These are phyloP conservation scores for Melaleuca alternifolia DNA, from an alignment of 345 rosid species.

Conservation along the genomic window DNA sequence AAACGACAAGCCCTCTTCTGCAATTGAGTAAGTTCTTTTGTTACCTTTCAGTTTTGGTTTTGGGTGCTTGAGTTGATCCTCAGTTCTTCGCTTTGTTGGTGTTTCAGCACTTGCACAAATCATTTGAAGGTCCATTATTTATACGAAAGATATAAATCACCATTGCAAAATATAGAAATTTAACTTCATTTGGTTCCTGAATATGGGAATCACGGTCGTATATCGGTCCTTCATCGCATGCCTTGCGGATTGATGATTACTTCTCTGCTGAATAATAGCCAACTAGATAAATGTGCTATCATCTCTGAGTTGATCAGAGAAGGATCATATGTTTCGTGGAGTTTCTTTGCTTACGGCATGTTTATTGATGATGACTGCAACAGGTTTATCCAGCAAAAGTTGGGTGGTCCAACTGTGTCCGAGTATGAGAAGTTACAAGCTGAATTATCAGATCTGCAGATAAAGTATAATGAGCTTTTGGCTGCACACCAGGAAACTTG, in stretches of 20 bases:
- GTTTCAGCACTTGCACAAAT: neutral
- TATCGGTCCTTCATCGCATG: neutral
- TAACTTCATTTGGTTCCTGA: neutral
- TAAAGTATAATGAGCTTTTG: constrained; percentile 59
- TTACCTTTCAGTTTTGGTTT: neutral
- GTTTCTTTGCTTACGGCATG: neutral
- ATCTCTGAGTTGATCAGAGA: neutral
- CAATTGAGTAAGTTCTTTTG: constrained; percentile 63
- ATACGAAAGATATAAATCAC: neutral
- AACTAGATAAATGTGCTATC: neutral
- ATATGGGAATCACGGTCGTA: neutral
- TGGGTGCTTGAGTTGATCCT: neutral
- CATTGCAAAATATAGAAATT: neutral
- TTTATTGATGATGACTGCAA: neutral
- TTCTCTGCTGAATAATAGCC: neutral
- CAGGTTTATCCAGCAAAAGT: constrained; percentile 80
- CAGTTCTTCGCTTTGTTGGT: neutral
- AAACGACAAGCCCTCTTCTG: constrained; percentile 86
- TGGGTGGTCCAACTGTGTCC: constrained; percentile 66
- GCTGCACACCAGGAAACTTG: constrained; percentile 55
- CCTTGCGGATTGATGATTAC: neutral
- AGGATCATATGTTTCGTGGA: neutral
- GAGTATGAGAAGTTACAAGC: constrained; percentile 84
- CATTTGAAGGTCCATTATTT: neutral
- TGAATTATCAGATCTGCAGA: constrained; percentile 58